Evolutionary conservation across 495 filamentous ascomycete genomes (phyloP), one percentile per base, ranked within the genome.

Genomic region (Friedmanniomyces simplex): DNA sequence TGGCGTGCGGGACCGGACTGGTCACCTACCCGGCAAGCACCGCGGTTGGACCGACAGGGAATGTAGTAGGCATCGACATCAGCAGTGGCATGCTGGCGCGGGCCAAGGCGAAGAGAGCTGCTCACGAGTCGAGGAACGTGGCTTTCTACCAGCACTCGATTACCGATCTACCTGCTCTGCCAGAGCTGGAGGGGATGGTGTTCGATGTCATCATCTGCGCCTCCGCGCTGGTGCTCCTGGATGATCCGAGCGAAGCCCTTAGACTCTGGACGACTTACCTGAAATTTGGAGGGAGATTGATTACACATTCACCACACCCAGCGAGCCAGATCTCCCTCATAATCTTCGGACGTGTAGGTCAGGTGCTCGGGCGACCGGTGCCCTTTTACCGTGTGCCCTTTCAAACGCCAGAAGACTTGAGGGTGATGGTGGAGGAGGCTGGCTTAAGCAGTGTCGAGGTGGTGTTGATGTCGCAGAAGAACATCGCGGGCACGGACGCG

Each of bases 1-100:
- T 77, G 12, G 71, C 70, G 21, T 77, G 73, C 59, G 75, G 74
- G 16, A 76, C 73, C 6, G 74, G 74, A 11, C 65, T 71, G 1
- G 65, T 74, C 45, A 66, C 67, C 20, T 65, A 72, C 28, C 67
- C 68, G 0, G 71, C 67, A 7, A 65, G 65, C 18, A 47, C 65
- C 30, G 53, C 47, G 0, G 73, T 74, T 12, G 72, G 72, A 0
- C 42, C 63, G 2, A 52, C 28, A 2, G 74, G 74, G 2, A 57
- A 34, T 16, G 71, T 76, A 24, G 58, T 71, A 24, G 75, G 74
- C 2, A 61, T 78, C 25, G 75, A 78, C 59, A 69, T 76, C 41
- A 72, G 64, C 51, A 45, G 50, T 4, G 61, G 62, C 37, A 75
- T 74, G 68, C 63, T 77, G 13, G 55, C 49, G 2, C 49, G 64